A percentile compares a stretch with the other conserved stretches of the same genome.
Evolutionary conservation across 257 asterid genomes (phyloP).

Genomic region (Paulownia fortunei): DNA sequence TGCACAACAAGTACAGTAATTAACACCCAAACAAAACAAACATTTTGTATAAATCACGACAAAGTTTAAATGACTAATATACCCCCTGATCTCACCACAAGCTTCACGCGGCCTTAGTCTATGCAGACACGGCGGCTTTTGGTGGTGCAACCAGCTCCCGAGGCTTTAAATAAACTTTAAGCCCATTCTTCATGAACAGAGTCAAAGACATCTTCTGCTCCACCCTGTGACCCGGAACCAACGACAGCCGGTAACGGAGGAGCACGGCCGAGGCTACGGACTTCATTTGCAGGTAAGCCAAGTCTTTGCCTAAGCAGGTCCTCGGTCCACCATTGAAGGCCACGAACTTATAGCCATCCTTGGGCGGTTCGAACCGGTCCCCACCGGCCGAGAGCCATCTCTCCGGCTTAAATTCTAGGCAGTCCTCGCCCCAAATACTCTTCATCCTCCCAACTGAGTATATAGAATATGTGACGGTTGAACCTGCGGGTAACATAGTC

Average conservation of each 20-base stretch:
- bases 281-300: constrained; percentile 92
- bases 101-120: not conserved
- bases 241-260: constrained; percentile 65
- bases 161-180: constrained; percentile 54
- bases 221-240: constrained; percentile 79
- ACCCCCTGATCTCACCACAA: not conserved
- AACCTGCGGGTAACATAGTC: constrained; percentile 68
- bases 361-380: constrained; percentile 71
- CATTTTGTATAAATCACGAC: not conserved
- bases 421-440: constrained; percentile 83
- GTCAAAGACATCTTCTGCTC: constrained; percentile 91
- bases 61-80: not conserved
- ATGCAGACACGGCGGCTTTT: constrained; percentile 44
- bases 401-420: constrained; percentile 85
- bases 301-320: constrained; percentile 83
- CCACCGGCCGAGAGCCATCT: constrained; percentile 68
- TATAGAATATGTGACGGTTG: constrained; percentile 81
- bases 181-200: constrained; percentile 76
- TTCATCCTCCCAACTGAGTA: constrained; percentile 80
- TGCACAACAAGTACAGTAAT: not conserved
- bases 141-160: constrained; percentile 50
- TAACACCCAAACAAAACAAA: not conserved
- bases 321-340: constrained; percentile 87
- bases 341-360: constrained; percentile 69
- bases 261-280: constrained; percentile 84